Percentiles rank a stretch among this genome's conserved stretches.
These are phyloP conservation scores for Xylaria sp. DNA, from an alignment of 2,329 filamentous ascomycete species.

Conservation along the genomic window DNA sequence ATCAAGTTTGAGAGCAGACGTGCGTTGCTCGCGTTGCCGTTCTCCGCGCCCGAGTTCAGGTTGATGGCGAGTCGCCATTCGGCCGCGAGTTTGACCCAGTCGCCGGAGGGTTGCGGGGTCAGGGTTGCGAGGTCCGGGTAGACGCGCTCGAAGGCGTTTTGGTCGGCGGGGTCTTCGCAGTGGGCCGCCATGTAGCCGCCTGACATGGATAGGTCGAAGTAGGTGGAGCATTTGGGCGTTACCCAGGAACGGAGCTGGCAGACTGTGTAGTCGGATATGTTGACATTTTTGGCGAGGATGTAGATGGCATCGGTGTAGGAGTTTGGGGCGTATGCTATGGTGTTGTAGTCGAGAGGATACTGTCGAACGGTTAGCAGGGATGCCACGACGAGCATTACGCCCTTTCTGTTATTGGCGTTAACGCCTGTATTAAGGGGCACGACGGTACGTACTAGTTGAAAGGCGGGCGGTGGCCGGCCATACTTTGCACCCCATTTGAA, in stretches of 20 bases:
- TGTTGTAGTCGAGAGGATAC: constrained; percentile 60
- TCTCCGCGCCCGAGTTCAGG: constrained; percentile 49
- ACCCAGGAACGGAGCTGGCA: constrained; percentile 62
- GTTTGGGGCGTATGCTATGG: constrained; percentile 52
- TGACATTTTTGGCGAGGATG: constrained; percentile 50
- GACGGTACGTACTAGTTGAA: constrained; percentile 38
- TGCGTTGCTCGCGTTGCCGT: constrained; percentile 54
- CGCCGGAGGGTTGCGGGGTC: constrained; percentile 32
- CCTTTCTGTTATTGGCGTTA: neutral
- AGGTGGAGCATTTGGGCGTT: constrained; percentile 62
- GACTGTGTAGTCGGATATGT: constrained; percentile 51
- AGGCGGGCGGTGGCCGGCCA: constrained; percentile 48
- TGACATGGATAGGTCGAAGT: constrained; percentile 47
- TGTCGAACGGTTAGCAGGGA: constrained; percentile 22
- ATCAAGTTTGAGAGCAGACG: constrained; percentile 54
- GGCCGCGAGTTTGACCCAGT: constrained; percentile 52
- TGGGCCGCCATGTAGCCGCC: constrained; percentile 56
- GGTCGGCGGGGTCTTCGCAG: constrained; percentile 54
- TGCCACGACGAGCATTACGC: neutral
- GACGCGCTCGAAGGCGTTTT: constrained; percentile 49
- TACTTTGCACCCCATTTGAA: constrained; percentile 60
- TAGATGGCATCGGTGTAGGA: constrained; percentile 53
- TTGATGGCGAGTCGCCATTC: constrained; percentile 52
- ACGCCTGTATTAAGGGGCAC: too few species aligned
- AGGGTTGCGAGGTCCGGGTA: constrained; percentile 28